Evolutionary conservation across 305 asterid species (phyloP).

Genomic region (Solanum hybrid): DNA sequence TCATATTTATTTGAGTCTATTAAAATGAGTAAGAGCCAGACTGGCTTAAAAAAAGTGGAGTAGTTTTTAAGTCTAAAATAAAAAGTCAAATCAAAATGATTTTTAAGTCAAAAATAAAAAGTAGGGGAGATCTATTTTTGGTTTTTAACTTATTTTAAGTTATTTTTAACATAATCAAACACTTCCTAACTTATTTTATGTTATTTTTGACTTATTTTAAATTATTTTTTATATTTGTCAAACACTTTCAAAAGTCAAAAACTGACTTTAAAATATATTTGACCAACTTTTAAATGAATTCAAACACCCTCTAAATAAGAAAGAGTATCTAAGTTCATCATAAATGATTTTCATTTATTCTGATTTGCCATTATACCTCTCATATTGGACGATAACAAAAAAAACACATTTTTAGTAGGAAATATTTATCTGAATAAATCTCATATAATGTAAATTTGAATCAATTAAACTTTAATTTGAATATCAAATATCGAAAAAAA

Average conservation of each 20-base stretch:
- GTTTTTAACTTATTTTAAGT: too few relatives aligned
- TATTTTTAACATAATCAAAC: too few relatives aligned
- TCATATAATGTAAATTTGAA: background rate
- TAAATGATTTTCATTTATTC: background rate
- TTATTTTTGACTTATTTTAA: too few relatives aligned
- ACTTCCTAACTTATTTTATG: background rate
- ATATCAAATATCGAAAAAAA: background rate
- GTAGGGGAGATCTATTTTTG: too few relatives aligned
- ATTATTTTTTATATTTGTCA: too few relatives aligned
- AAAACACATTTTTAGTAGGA: background rate
- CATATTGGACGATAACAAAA: background rate
- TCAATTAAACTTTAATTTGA: background rate
- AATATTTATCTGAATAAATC: background rate
- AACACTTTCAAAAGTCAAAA: too few relatives aligned
- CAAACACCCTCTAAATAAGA: background rate
- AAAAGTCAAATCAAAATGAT: too few relatives aligned
- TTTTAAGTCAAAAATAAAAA: background rate
- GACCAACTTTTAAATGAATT: background rate
- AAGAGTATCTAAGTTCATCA: background rate
- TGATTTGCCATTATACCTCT: background rate
- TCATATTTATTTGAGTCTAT: background rate
- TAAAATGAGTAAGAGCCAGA: background rate
- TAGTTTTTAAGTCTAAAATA: background rate
- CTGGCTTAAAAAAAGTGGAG: too few relatives aligned
- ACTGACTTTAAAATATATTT: too few relatives aligned